These are phyloP conservation scores for Cercospora sesami DNA, from an alignment of 2,329 filamentous ascomycete species.

Conservation along the genomic window DNA sequence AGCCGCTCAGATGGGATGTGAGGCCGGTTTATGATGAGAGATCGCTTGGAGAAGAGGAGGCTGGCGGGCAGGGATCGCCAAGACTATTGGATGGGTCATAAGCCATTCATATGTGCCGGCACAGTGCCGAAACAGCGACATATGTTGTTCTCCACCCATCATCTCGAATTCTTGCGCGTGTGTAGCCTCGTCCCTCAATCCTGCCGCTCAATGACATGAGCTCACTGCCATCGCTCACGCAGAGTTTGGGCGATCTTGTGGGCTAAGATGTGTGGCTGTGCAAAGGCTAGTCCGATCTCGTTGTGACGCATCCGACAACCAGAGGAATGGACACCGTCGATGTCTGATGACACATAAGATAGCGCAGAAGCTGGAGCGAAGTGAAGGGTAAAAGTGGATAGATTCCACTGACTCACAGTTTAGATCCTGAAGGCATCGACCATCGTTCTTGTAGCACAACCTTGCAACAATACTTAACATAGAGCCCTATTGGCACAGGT, in stretches of 20 bases:
- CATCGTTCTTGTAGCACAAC: neutral
- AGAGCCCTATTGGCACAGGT: neutral
- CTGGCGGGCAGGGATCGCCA: neutral
- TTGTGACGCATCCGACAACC: neutral
- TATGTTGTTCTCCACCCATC: neutral
- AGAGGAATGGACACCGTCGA: neutral
- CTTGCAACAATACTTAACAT: too few species aligned
- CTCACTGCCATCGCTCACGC: neutral
- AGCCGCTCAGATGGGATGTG: conserved; percentile 30
- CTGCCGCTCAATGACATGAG: neutral
- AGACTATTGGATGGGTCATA: conserved; percentile 19
- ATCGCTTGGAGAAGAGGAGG: neutral
- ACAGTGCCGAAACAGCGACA: neutral
- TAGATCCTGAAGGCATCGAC: neutral
- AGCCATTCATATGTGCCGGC: neutral
- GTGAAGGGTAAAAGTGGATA: neutral
- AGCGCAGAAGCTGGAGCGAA: neutral
- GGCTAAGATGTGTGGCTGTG: neutral
- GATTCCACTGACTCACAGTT: neutral
- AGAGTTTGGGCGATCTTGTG: neutral
- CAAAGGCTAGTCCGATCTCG: neutral
- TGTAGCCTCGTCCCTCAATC: neutral
- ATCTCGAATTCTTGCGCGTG: neutral
- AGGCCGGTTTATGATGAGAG: conserved; percentile 18
- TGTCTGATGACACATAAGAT: neutral